Conservation (phyloP, 2,329 filamentous ascomycete genomes). For the Kalmusia sp. region DNA sequence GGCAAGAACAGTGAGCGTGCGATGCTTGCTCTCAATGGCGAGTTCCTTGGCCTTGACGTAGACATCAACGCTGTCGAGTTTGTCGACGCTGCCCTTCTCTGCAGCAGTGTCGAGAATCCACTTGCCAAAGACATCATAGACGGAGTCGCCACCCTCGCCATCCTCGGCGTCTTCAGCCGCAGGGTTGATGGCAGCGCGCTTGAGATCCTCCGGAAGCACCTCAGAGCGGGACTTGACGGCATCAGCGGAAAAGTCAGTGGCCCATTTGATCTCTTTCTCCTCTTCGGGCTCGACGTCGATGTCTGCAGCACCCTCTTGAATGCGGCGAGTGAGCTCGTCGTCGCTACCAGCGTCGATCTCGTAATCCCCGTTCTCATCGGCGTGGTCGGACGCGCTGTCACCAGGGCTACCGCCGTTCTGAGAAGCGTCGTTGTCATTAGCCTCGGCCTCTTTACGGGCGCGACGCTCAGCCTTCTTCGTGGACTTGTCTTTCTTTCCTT, state of each 20-base stretch:
- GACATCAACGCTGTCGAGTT: slow-evolving; percentile 87
- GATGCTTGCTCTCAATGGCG: slow-evolving; percentile 93
- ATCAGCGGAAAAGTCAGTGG: slow-evolving; percentile 94
- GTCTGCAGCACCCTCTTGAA: slow-evolving; percentile 72
- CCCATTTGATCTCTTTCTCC: slow-evolving; percentile 89
- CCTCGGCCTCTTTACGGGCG: slow-evolving; percentile 76
- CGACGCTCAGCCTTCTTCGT: slow-evolving; percentile 87
- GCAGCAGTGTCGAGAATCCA: slow-evolving; percentile 84
- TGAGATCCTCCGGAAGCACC: slow-evolving; percentile 91
- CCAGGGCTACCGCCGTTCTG: slow-evolving; percentile 66
- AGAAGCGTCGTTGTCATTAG: slow-evolving; percentile 62
- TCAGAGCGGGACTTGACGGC: slow-evolving; percentile 94
- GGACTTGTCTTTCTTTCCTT: slow-evolving; percentile 95
- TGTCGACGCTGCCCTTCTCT: slow-evolving; percentile 74
- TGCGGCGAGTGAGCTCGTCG: slow-evolving; percentile 85
- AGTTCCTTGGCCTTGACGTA: slow-evolving; percentile 97
- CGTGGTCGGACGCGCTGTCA: slow-evolving; percentile 71
- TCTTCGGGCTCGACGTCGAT: slow-evolving; percentile 75
- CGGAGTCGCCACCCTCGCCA: slow-evolving; percentile 77
- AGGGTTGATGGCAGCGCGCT: slow-evolving; percentile 87
- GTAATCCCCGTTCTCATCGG: slow-evolving; percentile 69
- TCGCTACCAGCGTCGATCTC: slow-evolving; percentile 80
- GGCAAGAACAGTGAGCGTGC: slow-evolving; percentile 87
- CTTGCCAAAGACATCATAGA: slow-evolving; percentile 89
- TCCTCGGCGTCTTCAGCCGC: slow-evolving; percentile 84